phyloP scores from a whole-genome alignment of 768 basidiomycete species.

The Mycena maculata region DNA sequence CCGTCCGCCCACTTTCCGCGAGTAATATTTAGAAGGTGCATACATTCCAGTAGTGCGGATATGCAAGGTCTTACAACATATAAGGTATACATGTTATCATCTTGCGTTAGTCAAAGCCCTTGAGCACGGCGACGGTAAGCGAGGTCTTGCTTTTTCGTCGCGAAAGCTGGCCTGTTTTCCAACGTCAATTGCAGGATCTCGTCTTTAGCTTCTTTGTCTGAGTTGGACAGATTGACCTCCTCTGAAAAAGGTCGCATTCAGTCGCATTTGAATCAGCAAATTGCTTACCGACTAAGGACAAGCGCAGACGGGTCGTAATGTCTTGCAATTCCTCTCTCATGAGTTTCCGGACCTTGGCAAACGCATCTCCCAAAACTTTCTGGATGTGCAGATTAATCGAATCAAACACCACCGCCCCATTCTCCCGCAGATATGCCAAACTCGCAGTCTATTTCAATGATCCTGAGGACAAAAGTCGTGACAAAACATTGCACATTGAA shows the following conservation, averaged over 20 bases:
- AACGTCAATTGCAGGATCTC: not conserved
- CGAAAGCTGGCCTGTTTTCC: not conserved
- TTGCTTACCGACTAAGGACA: slow-evolving; percentile 9
- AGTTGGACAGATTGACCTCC: not conserved
- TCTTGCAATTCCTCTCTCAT: not conserved
- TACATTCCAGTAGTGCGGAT: no score
- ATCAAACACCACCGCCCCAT: not conserved
- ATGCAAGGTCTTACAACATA: not conserved
- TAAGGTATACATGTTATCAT: no score
- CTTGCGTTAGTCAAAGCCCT: not conserved
- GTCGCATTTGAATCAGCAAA: not conserved
- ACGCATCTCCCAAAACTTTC: not conserved
- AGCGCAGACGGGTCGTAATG: not conserved
- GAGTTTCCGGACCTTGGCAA: not conserved
- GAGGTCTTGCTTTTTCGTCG: not conserved
- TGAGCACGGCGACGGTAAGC: not conserved
- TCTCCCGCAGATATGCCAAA: not conserved
- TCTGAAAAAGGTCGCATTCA: not conserved
- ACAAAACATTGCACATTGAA: no score
- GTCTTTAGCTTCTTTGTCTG: not conserved
- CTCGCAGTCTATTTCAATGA: not conserved
- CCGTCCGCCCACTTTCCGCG: no score
- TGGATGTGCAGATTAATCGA: not conserved
- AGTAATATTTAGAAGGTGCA: no score
- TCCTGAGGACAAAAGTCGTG: not conserved